Evolutionary conservation across 106 monocot genomes (phyloP).

Genomic region (Cymbidium sinense): DNA sequence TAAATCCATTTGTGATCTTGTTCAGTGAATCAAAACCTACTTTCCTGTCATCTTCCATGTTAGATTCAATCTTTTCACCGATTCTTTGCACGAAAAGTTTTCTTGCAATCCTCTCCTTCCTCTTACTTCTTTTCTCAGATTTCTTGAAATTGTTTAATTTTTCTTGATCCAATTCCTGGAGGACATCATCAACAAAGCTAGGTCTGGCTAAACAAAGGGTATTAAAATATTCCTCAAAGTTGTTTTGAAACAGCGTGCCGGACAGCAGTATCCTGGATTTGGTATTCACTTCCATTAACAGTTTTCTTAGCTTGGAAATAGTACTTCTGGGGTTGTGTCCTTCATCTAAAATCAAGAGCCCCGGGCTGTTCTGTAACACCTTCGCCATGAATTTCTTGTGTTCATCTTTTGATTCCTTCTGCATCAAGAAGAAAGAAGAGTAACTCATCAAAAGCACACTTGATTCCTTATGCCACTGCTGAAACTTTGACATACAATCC

Average conservation of each 20-base stretch:
- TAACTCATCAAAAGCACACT: slow-evolving; percentile 73
- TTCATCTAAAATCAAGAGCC: slow-evolving; percentile 67
- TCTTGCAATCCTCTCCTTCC: slow-evolving; percentile 43
- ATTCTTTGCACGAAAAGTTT: slow-evolving; percentile 61
- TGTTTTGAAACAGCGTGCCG: slow-evolving; percentile 72
- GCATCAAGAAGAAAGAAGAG: slow-evolving; percentile 38
- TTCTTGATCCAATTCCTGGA: slow-evolving; percentile 27
- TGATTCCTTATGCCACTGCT: slow-evolving; percentile 55
- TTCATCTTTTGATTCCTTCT: slow-evolving; percentile 27
- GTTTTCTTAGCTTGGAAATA: slow-evolving; percentile 50
- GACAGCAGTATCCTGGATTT: slow-evolving; percentile 62
- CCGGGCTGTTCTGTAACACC: slow-evolving; percentile 47
- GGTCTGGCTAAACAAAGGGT: slow-evolving; percentile 67
- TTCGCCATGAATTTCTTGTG: slow-evolving; percentile 36
- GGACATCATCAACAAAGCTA: slow-evolving; percentile 38
- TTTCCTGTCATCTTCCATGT: slow-evolving; percentile 25
- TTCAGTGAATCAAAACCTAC: slow-evolving; percentile 46
- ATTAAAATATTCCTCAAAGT: slow-evolving; percentile 82
- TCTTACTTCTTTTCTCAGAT: slow-evolving; percentile 16
- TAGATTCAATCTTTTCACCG: slow-evolving; percentile 56
- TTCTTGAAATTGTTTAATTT: slow-evolving; percentile 9
- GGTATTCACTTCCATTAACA: slow-evolving; percentile 63
- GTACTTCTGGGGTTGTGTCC: slow-evolving; percentile 82
- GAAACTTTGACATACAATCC: slow-evolving; percentile 49
- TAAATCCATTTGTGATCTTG: slow-evolving; percentile 37